Conservation (phyloP, 140 eudicot genomes). For the Oenanthe javanica region DNA sequence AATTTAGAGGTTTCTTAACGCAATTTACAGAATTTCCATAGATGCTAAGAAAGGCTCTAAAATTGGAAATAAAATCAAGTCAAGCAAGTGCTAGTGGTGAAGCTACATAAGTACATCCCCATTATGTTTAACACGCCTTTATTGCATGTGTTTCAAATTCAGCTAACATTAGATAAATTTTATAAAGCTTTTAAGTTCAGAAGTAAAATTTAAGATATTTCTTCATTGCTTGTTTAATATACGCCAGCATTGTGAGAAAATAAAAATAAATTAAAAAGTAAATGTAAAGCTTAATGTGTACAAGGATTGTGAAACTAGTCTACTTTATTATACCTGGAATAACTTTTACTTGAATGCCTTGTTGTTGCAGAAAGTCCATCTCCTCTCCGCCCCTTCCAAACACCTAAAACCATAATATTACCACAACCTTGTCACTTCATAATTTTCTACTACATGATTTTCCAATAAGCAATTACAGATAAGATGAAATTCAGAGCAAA, state of each 20-base stretch:
- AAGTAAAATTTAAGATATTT: background rate
- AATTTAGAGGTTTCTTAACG: background rate
- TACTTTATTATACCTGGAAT: slow-evolving; percentile 56
- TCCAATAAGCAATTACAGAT: background rate
- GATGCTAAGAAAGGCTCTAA: background rate
- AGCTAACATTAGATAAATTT: background rate
- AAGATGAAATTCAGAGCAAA: background rate
- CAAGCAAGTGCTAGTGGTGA: too few relatives aligned
- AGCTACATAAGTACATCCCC: too few relatives aligned
- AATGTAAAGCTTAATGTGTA: background rate
- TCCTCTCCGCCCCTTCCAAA: slow-evolving; percentile 99
- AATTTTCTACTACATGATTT: background rate
- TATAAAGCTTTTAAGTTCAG: background rate
- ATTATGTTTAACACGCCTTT: too few relatives aligned
- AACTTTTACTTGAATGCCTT: slow-evolving; percentile 86
- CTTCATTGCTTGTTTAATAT: background rate
- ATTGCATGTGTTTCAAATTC: background rate
- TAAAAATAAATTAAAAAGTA: too few relatives aligned
- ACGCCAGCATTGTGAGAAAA: too few relatives aligned
- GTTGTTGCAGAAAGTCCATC: slow-evolving; percentile 92
- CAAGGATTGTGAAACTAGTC: background rate
- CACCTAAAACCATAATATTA: slow-evolving; percentile 36
- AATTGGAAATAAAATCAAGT: background rate
- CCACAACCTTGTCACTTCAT: slow-evolving; percentile 2
- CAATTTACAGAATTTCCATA: too few relatives aligned